phyloP scores from a whole-genome alignment of 495 filamentous ascomycete species.

The Neurospora sp. region DNA sequence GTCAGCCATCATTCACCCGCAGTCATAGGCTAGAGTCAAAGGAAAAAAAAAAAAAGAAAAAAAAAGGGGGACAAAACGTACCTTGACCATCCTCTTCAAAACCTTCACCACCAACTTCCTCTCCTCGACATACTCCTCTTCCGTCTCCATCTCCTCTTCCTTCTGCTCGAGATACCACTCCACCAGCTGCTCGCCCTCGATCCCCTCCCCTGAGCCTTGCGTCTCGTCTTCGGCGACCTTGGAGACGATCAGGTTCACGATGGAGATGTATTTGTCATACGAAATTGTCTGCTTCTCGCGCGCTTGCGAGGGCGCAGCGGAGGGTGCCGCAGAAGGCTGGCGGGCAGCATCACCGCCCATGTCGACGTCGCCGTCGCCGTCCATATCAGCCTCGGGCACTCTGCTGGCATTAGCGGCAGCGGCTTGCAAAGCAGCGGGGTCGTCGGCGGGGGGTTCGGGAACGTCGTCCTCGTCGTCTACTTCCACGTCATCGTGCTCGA shows the following conservation, averaged over 20 bases:
- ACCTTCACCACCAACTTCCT: slow-evolving; percentile 73
- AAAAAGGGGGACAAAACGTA: slow-evolving; percentile 29
- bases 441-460: slow-evolving; percentile 26
- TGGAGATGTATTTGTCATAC: slow-evolving; percentile 88
- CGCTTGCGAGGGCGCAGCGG: slow-evolving; percentile 16
- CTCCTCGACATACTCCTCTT: slow-evolving; percentile 74
- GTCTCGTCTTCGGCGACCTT: slow-evolving; percentile 65
- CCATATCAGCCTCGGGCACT: slow-evolving; percentile 17
- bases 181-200: slow-evolving; percentile 77
- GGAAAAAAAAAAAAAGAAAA: no score
- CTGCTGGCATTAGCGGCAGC: slow-evolving; percentile 26
- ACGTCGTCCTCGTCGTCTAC: slow-evolving; percentile 77
- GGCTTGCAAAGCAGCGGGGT: slow-evolving; percentile 25
- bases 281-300: slow-evolving; percentile 76
- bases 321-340: slow-evolving; percentile 18
- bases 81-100: slow-evolving; percentile 92
- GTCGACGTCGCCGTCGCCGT: slow-evolving; percentile 58
- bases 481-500: slow-evolving; percentile 96
- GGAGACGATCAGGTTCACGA: slow-evolving; percentile 73
- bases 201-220: slow-evolving; percentile 67
- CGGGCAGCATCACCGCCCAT: slow-evolving; percentile 49
- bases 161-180: slow-evolving; percentile 93
- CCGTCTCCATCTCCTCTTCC: slow-evolving; percentile 67
- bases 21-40: background rate
- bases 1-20: slow-evolving; percentile 7